These are phyloP conservation scores for Camellia lanceoleosa DNA, from an alignment of 148 eudicot genomes.

Conservation along the genomic window DNA sequence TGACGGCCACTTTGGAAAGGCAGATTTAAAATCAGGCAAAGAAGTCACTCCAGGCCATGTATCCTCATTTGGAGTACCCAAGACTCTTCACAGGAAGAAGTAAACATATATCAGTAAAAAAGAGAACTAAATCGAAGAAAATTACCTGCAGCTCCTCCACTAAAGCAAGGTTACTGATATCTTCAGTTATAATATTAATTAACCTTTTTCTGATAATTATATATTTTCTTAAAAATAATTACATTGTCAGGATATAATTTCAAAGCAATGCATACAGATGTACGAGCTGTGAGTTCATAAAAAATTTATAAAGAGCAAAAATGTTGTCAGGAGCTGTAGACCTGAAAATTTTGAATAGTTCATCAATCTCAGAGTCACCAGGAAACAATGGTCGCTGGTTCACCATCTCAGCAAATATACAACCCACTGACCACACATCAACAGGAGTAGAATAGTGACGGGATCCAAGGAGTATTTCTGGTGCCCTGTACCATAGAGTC, in stretches of 20 bases:
- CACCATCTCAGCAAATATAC: slow-evolving; percentile 98
- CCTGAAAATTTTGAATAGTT: slow-evolving; percentile 88
- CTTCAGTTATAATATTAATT: slow-evolving; percentile 4
- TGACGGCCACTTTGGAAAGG: slow-evolving; percentile 82
- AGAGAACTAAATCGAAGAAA: not conserved
- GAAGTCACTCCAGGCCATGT: slow-evolving; percentile 97
- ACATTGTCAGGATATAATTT: not conserved
- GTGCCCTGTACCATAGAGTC: slow-evolving; percentile 98
- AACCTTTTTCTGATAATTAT: not conserved
- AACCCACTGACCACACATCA: slow-evolving; percentile 97
- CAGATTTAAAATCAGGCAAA: slow-evolving; percentile 80
- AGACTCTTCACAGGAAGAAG: slow-evolving; percentile 40
- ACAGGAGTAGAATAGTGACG: slow-evolving; percentile 91
- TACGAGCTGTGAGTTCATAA: not conserved
- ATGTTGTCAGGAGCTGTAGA: slow-evolving; percentile 14
- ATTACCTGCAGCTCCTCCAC: not conserved
- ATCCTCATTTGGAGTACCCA: slow-evolving; percentile 94
- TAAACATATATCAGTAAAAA: not conserved
- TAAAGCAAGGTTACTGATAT: slow-evolving; percentile 13
- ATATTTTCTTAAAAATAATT: no score
- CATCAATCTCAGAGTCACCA: slow-evolving; percentile 87
- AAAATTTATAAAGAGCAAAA: not conserved
- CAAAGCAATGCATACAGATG: not conserved
- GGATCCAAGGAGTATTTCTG: slow-evolving; percentile 84
- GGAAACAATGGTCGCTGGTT: slow-evolving; percentile 79